A percentile compares a stretch with the other conserved stretches of the same genome.
phyloP scores from a whole-genome alignment of 441 rosid species.

The Eutrema salsugineum region DNA sequence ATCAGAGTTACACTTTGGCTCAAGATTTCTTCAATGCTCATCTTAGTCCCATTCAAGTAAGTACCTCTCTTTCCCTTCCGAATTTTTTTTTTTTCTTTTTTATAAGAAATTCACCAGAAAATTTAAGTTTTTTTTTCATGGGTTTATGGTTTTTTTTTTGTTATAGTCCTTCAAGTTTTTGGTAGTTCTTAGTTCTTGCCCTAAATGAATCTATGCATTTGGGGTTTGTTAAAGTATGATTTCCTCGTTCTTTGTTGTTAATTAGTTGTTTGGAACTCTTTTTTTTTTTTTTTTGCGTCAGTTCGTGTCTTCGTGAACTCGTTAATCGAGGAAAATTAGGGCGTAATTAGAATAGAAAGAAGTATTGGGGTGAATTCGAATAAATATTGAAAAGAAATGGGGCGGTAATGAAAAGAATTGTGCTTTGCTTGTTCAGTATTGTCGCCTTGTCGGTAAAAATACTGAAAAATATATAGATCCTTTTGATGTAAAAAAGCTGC shows the following conservation, averaged over 20 bases:
- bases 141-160: too few species aligned
- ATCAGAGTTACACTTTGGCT: constrained; percentile 70
- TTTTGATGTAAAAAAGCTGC: not conserved
- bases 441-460: not conserved
- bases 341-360: not conserved
- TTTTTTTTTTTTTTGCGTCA: not conserved
- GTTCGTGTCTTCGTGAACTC: not conserved
- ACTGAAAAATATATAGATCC: not conserved
- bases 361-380: not conserved
- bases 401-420: not conserved
- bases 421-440: constrained; percentile 11
- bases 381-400: not conserved
- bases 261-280: not conserved
- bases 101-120: not conserved
- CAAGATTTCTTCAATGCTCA: constrained; percentile 82
- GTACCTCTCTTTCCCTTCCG: not conserved
- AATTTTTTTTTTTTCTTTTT: not conserved
- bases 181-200: too few species aligned
- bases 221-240: not conserved
- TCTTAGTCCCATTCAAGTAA: constrained; percentile 79
- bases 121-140: too few species aligned
- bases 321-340: not conserved
- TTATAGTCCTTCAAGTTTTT: too few species aligned
- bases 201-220: not conserved
- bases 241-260: not conserved